phyloP scores from a whole-genome alignment of 352 stramenopile genomes.

The Globisporangium middletonii region DNA sequence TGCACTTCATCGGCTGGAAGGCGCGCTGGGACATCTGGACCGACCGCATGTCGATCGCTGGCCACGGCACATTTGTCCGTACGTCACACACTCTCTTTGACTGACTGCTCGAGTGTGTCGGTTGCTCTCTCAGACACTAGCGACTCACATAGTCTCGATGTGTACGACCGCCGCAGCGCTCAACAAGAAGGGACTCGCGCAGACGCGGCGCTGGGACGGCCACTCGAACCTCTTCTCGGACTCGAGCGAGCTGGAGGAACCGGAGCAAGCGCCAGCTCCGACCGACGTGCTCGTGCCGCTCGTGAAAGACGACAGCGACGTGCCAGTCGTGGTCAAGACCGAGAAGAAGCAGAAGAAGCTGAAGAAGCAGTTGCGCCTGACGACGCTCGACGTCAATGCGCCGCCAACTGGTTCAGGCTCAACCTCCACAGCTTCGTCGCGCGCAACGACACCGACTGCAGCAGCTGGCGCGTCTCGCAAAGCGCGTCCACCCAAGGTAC shows the following conservation, averaged over 20 bases:
- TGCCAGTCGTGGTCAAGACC: no score
- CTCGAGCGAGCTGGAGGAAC: neutral
- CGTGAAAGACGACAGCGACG: neutral
- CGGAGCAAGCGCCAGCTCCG: neutral
- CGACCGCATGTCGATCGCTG: slow-evolving; percentile 54
- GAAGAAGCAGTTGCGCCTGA: neutral
- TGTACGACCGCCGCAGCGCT: slow-evolving; percentile 5
- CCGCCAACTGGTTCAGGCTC: no score
- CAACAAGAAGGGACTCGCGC: slow-evolving; percentile 12
- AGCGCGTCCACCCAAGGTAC: neutral
- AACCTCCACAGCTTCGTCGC: neutral
- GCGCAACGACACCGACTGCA: neutral
- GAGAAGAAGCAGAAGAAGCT: neutral
- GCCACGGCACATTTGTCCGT: slow-evolving; percentile 49
- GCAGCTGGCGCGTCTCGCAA: neutral
- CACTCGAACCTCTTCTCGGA: slow-evolving; percentile 15
- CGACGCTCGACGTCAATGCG: no score
- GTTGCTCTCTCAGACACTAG: neutral
- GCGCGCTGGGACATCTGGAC: slow-evolving; percentile 72
- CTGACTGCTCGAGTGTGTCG: neutral
- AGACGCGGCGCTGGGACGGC: slow-evolving; percentile 12
- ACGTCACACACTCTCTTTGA: slow-evolving; percentile 10
- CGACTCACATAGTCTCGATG: neutral
- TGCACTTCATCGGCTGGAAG: slow-evolving; percentile 68
- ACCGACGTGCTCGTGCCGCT: slow-evolving; percentile 2